phyloP scores from a whole-genome alignment of 495 filamentous ascomycete species.

The Penicillium steckii region DNA sequence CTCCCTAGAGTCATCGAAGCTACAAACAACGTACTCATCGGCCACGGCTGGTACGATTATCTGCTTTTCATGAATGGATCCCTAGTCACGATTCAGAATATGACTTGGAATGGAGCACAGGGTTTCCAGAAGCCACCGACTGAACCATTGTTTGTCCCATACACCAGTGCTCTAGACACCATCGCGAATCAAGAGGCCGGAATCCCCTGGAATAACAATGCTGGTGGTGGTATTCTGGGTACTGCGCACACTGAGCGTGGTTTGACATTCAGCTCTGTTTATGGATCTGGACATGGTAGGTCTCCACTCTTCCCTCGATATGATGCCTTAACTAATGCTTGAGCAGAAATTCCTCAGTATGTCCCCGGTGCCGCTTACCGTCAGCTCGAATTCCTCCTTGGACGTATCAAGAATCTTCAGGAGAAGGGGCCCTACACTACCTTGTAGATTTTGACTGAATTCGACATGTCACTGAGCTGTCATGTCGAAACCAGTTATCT shows the following conservation, averaged over 20 bases:
- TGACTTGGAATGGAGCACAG: conserved; percentile 75
- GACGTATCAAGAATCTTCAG: conserved; percentile 51
- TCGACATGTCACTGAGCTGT: background rate
- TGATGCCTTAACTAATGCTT: background rate
- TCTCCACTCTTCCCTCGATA: background rate
- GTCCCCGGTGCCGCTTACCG: conserved; percentile 62
- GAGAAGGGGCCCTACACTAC: conserved; percentile 34
- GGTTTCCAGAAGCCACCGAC: conserved; percentile 62
- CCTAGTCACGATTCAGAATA: conserved; percentile 74
- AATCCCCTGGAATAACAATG: conserved; percentile 21
- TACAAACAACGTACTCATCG: conserved; percentile 67
- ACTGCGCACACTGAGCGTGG: conserved; percentile 64
- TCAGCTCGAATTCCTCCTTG: conserved; percentile 67
- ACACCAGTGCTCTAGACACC: conserved; percentile 43
- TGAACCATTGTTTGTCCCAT: conserved; percentile 65
- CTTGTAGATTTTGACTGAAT: background rate
- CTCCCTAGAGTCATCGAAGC: conserved; percentile 72
- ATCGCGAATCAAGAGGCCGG: conserved; percentile 18
- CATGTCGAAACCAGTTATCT: too few species aligned
- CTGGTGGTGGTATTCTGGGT: conserved; percentile 60
- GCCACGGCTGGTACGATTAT: conserved; percentile 58
- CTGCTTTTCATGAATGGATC: conserved; percentile 65
- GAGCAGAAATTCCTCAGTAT: conserved; percentile 54
- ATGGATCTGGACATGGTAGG: conserved; percentile 59
- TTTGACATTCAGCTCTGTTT: conserved; percentile 62